Evolutionary conservation across 2,329 filamentous ascomycete genomes (phyloP), one percentile per base, ranked within the genome.

Genomic region (Diaporthe caulivora): DNA sequence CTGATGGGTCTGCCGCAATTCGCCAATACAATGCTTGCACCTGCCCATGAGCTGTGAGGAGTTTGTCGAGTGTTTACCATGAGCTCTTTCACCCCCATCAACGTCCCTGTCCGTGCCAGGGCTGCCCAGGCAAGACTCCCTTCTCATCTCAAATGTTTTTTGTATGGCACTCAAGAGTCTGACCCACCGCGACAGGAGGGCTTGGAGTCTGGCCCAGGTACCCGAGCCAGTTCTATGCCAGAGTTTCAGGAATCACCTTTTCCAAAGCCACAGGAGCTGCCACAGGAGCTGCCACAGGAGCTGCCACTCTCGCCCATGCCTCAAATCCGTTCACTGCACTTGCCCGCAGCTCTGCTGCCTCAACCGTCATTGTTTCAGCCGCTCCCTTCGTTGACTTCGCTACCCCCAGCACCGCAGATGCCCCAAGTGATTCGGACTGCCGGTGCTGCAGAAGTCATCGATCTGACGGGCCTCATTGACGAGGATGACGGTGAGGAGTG

Each of bases 121-220:
- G 21, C 55, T 37, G 31, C 18, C 13, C 55, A 60, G n/a, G 68
- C 49, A 62, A 49, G 55, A 1, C 26, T n/a, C 10, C 55, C 44
- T 62, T 18, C 7, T 13, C 37, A 40, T 37, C 18, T 4, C 18
- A 8, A 7, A 24, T 37, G 29, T 31, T 5, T 31, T 8, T 5
- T 24, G 10, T n/a, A 6, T 8, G 18, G 8, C 29, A 9, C n/a
- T 53, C 44, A 8, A n/a, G 11, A 40, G 8, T 18, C 44, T 71
- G 53, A 71, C 29, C 5, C n/a, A 17, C 6, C 26, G 17, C 17
- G 18, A 42, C 13, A 53, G 26, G 44, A 31, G 24, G 15, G 17
- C 55, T 15, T 53, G 55, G 40, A 57, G 18, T 53, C 68, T 24
- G 68, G 68, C 18, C 55, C 68, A 58, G 42, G 55, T 6, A 55